A percentile compares a stretch with the other conserved stretches of the same genome.
Evolutionary conservation across 768 basidiomycete species (phyloP).

Genomic region (Auriscalpium vulgare): DNA sequence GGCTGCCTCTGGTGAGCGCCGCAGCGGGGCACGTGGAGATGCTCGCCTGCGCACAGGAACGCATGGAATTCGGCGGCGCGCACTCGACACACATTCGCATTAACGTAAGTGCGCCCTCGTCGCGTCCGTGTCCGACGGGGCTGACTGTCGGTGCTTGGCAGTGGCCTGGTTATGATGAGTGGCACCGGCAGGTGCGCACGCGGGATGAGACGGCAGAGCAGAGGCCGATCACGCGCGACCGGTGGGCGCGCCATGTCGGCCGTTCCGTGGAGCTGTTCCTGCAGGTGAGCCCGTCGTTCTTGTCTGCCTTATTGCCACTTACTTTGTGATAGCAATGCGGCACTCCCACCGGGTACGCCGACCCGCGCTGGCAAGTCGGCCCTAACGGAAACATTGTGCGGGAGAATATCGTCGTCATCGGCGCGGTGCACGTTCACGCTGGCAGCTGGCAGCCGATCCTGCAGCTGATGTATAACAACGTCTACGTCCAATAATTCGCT

Average conservation of each 20-base stretch:
- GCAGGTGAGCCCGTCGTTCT: not conserved
- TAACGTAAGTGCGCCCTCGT: slow-evolving; percentile 2
- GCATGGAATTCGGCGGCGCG: slow-evolving; percentile 10
- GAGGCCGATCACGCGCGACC: slow-evolving; percentile 12
- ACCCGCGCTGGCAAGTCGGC: slow-evolving; percentile 13
- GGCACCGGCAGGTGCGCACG: slow-evolving; percentile 16
- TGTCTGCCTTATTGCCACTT: not conserved
- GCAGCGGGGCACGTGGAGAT: slow-evolving; percentile 6
- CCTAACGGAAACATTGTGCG: slow-evolving; percentile 4
- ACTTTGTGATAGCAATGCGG: not conserved
- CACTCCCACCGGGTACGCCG: slow-evolving; percentile 5
- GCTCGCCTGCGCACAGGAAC: slow-evolving; percentile 4
- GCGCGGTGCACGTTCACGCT: slow-evolving; percentile 13
- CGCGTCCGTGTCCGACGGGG: not conserved
- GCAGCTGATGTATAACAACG: not conserved
- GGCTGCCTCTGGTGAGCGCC: slow-evolving; percentile 12
- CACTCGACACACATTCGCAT: slow-evolving; percentile 14
- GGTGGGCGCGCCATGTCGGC: slow-evolving; percentile 11
- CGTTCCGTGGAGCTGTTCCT: slow-evolving; percentile 14
- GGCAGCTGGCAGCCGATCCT: slow-evolving; percentile 17
- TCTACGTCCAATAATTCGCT: not conserved
- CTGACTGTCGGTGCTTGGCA: not conserved
- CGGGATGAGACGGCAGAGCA: slow-evolving; percentile 12
- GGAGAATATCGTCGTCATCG: slow-evolving; percentile 9
- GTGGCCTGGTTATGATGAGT: slow-evolving; percentile 15